Evolutionary conservation across 2,329 filamentous ascomycete genomes (phyloP).

Genomic region (Talaromyces sp.): DNA sequence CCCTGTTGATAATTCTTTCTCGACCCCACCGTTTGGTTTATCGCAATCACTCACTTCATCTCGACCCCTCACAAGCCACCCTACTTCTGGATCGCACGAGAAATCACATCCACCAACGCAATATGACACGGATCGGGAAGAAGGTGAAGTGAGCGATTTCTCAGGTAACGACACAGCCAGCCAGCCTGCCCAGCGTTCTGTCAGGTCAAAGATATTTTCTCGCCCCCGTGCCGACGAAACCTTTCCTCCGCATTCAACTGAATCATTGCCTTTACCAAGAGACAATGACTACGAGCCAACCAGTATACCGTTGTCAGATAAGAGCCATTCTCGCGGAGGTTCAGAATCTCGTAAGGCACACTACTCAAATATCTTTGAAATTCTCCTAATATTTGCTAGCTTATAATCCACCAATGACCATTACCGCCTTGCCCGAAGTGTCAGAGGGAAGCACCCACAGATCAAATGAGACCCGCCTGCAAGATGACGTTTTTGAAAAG

Average conservation of each 20-base stretch:
- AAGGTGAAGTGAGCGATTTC: constrained; percentile 71
- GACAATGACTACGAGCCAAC: neutral
- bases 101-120: constrained; percentile 13
- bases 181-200: neutral
- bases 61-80: constrained; percentile 13
- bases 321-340: constrained; percentile 18
- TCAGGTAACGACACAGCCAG: constrained; percentile 43
- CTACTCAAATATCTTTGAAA: neutral
- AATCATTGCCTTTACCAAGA: neutral
- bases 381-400: constrained; percentile 22
- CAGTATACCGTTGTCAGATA: constrained; percentile 13
- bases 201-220: neutral
- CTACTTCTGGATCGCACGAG: constrained; percentile 8
- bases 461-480: neutral
- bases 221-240: neutral
- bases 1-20: neutral
- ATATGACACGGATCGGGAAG: constrained; percentile 51
- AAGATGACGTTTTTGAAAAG: neutral
- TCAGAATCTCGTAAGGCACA: constrained; percentile 26
- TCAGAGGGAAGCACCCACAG: neutral
- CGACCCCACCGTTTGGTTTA: neutral
- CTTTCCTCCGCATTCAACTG: neutral
- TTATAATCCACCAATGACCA: constrained; percentile 28
- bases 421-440: constrained; percentile 15
- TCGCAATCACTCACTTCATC: neutral